These are phyloP conservation scores for Colletotrichum plurivorum DNA, from an alignment of 2,329 filamentous ascomycete genomes.

Conservation along the genomic window DNA sequence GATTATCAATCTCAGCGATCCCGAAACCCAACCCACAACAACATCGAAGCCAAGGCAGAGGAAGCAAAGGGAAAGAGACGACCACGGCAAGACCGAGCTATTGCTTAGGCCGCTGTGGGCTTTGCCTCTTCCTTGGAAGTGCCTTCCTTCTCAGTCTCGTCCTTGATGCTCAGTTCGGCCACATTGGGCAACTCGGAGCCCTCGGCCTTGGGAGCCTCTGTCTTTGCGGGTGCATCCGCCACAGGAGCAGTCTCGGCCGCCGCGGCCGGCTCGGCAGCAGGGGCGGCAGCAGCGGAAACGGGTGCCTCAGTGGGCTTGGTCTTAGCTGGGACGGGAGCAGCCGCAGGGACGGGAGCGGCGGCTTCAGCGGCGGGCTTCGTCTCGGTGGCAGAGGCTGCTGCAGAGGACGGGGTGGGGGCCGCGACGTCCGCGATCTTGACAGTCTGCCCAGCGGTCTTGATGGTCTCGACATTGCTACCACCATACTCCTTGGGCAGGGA, in stretches of 20 bases:
- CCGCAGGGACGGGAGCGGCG: slow-evolving; percentile 14
- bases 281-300: slow-evolving; percentile 9
- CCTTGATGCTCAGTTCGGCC: slow-evolving; percentile 33
- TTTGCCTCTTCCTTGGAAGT: slow-evolving; percentile 28
- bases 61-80: slow-evolving; percentile 6
- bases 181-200: slow-evolving; percentile 25
- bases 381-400: slow-evolving; percentile 32
- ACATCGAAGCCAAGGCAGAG: slow-evolving; percentile 12
- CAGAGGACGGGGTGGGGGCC: slow-evolving; percentile 29
- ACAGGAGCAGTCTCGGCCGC: slow-evolving; percentile 11
- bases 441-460: slow-evolving; percentile 52
- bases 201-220: slow-evolving; percentile 36
- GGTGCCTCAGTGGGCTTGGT: slow-evolving; percentile 40
- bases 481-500: slow-evolving; percentile 84
- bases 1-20: slow-evolving; percentile 3
- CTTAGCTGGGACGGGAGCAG: slow-evolving; percentile 41
- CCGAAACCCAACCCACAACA: slow-evolving; percentile 6
- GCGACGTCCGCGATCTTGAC: slow-evolving; percentile 47
- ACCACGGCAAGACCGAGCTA: not conserved
- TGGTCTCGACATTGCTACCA: slow-evolving; percentile 70
- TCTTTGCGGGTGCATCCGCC: slow-evolving; percentile 32
- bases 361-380: slow-evolving; percentile 20
- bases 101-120: slow-evolving; percentile 14
- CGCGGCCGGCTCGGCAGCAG: slow-evolving; percentile 13
- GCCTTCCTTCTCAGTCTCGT: slow-evolving; percentile 28